These are phyloP conservation scores for Lachnellula occidentalis DNA, from an alignment of 2,329 filamentous ascomycete genomes.

Conservation along the genomic window DNA sequence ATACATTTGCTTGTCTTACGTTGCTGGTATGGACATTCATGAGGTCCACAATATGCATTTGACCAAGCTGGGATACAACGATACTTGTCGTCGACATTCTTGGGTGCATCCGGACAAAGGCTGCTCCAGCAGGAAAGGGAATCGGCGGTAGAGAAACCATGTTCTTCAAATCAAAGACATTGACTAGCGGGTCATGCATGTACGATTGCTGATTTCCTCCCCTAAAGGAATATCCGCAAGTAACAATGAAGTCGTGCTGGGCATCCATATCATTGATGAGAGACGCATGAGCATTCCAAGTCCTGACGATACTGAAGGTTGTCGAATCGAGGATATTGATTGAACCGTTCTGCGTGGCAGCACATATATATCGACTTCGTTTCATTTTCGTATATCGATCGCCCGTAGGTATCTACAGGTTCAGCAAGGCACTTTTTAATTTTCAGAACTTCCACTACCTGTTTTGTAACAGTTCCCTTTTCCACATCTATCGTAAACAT, in stretches of 20 bases:
- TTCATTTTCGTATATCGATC: conserved; percentile 89
- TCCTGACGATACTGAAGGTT: conserved; percentile 72
- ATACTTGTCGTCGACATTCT: conserved; percentile 93
- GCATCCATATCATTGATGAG: conserved; percentile 96
- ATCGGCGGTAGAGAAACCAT: conserved; percentile 84
- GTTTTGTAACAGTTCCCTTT: conserved; percentile 67
- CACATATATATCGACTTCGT: conserved; percentile 83
- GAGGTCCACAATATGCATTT: conserved; percentile 92
- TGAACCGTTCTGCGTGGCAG: conserved; percentile 74
- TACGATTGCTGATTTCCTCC: conserved; percentile 61
- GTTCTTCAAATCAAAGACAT: conserved; percentile 93
- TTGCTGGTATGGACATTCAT: conserved; percentile 69
- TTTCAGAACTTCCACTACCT: conserved; percentile 38
- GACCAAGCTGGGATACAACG: conserved; percentile 83
- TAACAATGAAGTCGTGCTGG: conserved; percentile 89
- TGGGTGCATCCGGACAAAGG: conserved; percentile 94
- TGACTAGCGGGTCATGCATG: conserved; percentile 87
- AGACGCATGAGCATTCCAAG: conserved; percentile 85
- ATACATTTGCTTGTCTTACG: conserved; percentile 59
- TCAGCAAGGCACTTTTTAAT: conserved; percentile 26
- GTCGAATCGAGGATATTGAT: conserved; percentile 82
- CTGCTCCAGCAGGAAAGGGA: conserved; percentile 85
- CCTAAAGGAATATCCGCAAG: conserved; percentile 85
- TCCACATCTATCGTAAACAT: conserved; percentile 74
- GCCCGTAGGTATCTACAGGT: conserved; percentile 57